Evolutionary conservation across 805 yeast species (phyloP), one percentile per base, ranked within the genome.

Genomic region (Kregervanrija delftensis): DNA sequence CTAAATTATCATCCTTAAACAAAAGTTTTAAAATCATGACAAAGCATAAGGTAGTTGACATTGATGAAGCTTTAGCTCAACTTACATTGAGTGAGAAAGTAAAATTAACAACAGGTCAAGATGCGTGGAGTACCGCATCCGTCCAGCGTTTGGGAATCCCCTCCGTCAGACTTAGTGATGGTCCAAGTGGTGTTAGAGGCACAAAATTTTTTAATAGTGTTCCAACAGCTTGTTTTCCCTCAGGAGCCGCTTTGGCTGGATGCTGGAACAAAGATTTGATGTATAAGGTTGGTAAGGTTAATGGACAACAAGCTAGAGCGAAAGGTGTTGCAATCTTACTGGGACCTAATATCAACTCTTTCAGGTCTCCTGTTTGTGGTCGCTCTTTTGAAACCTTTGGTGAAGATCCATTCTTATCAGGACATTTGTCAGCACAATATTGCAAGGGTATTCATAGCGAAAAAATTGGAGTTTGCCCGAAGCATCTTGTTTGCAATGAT

Each of bases 171-270:
- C 54, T 73, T 31, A 59, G 72, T 14, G 85, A 79, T 56, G 85
- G 85, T 14, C 85, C 85, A 40, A 79, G 79, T 54, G 85, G 85
- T 49, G 68, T 77, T 39, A 66, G 84, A 49, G 84, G 84, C 22
- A 76, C 79, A 15, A 68, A 63, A 37, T 76, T 77, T 54, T 74
- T 76, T 54, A 64, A 72, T 48, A 68, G 75, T 35, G 65, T 68
- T 17, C 79, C 79, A 8, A 68, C 81, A 37, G 80, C 77, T 48
- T 77, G 81, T 49, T 68, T 79, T 52, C 81, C 84, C 6, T 73
- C 76, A 55, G 84, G 83, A 30, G 76, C 84, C 9, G 83, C 70
- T 4, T 56, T 79, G 56, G 83, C 77, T 2, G 60, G 83, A 3
- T 73, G 83, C 16, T 79, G 73, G 61, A 71, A 79, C 60, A 68